Evolutionary conservation across 345 rosid genomes (phyloP).

Genomic region (Bruguiera parviflora): DNA sequence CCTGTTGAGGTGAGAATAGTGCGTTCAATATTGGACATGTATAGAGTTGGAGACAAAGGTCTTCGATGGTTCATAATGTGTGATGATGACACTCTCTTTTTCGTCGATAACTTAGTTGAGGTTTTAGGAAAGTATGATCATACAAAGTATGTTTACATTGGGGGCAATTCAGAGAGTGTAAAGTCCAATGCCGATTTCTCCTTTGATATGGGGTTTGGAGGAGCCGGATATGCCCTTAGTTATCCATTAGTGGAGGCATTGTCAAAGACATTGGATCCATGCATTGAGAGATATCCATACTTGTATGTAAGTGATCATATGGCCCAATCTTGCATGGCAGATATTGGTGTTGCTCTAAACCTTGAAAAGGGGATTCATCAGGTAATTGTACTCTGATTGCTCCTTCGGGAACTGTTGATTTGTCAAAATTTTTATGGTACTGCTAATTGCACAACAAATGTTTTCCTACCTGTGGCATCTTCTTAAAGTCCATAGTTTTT

Average conservation of each 20-base stretch:
- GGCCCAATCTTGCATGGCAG: conserved; percentile 44
- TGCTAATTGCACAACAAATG: background rate
- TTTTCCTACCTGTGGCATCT: background rate
- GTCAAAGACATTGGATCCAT: conserved; percentile 41
- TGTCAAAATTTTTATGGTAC: too few relatives aligned
- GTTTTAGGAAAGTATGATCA: conserved; percentile 52
- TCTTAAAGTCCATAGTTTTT: background rate
- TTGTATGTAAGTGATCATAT: conserved; percentile 34
- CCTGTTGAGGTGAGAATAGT: conserved; percentile 37
- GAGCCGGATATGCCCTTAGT: conserved; percentile 68
- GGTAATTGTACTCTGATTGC: conserved; percentile 27
- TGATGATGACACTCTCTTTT: conserved; percentile 54
- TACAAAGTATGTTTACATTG: conserved; percentile 42
- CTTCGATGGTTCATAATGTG: conserved; percentile 55
- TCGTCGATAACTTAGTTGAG: conserved; percentile 49
- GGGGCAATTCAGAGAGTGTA: conserved; percentile 43
- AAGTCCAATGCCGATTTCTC: conserved; percentile 33
- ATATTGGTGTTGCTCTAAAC: conserved; percentile 43
- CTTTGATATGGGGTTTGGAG: conserved; percentile 65
- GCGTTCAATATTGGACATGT: conserved; percentile 44
- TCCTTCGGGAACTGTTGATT: too few relatives aligned
- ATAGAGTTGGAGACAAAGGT: conserved; percentile 25
- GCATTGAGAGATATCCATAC: conserved; percentile 43
- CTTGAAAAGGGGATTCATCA: conserved; percentile 57
- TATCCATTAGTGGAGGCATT: conserved; percentile 44